Conservation (phyloP, 2,329 filamentous ascomycete species). For the Bipolaris cookei region DNA sequence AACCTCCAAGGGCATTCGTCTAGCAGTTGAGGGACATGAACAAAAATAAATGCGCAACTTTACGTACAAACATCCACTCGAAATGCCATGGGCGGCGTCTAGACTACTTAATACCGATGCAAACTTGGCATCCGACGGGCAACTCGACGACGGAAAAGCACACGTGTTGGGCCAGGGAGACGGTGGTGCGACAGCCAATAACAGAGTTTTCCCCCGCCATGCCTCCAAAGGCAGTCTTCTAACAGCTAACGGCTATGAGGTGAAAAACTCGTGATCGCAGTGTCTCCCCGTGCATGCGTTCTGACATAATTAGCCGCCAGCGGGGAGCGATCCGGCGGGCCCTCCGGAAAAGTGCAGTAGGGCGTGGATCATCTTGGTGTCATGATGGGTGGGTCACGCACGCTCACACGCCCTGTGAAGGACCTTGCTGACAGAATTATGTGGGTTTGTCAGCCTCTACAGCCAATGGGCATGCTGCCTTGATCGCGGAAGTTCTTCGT, state of each 20-base stretch:
- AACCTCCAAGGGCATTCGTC: slow-evolving; percentile 28
- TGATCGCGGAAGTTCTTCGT: slow-evolving; percentile 7
- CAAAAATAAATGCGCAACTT: slow-evolving; percentile 9
- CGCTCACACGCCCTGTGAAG: slow-evolving; percentile 7
- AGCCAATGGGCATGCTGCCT: slow-evolving; percentile 12
- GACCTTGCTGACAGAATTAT: slow-evolving; percentile 19
- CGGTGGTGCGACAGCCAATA: slow-evolving; percentile 21
- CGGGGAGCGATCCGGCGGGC: slow-evolving; percentile 20
- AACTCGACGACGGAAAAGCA: slow-evolving; percentile 15
- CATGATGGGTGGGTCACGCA: slow-evolving; percentile 12
- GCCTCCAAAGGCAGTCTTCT: slow-evolving; percentile 24
- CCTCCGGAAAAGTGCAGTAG: slow-evolving; percentile 11
- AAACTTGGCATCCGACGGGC: slow-evolving; percentile 20
- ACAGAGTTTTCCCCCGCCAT: slow-evolving; percentile 28
- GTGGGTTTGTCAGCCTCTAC: slow-evolving; percentile 21
- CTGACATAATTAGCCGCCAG: slow-evolving; percentile 18
- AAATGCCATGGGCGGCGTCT: slow-evolving; percentile 20
- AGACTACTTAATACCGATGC: slow-evolving; percentile 10
- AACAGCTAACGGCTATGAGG: slow-evolving; percentile 20
- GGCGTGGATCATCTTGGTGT: slow-evolving; percentile 15
- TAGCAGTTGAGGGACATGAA: slow-evolving; percentile 27
- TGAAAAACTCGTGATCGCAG: slow-evolving; percentile 7
- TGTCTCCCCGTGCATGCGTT: slow-evolving; percentile 7
- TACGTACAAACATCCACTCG: slow-evolving; percentile 34
- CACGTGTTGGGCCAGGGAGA: neutral